Base-by-base conservation (phyloP, 2,329 filamentous ascomycete genomes). In the Aspergillus proliferans region DNA sequence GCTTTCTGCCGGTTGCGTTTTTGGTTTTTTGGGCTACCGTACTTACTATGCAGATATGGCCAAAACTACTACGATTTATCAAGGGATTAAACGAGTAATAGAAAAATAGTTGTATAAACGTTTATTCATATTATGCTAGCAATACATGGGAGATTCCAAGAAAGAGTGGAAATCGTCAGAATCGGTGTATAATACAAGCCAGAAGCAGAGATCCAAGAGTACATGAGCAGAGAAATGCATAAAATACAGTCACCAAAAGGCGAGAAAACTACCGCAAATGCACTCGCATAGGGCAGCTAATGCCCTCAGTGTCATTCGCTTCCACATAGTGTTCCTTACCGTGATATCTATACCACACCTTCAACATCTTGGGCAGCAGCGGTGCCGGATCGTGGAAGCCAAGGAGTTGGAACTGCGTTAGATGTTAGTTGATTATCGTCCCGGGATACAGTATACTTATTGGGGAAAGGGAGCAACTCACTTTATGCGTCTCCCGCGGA, bases 301-400 rank as follows among this genome's bases (percentile, higher is more conserved):
- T 45, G 30, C 59, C 63, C 49, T 73, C 68, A 12, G 59, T 58
- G 45, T 71, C 70, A 19, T 50, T 53, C 12, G 63, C 64, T 49
- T 73, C 69, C 39, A 68, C 64, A 18, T 64, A 62, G 54, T 73
- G 71, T 24, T 67, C 64, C 39, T 57, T 62, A 2, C 66, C 65
- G 39, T 61, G 61, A 56, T 71, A 74, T n/a, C 41, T 59, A 52
- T 74, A 74, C 65, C 69, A 67, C 41, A 74, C 62, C 52, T 60
- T 68, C 52, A 74, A 50, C 18, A 51, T 61, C 54, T 74, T 74
- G 15, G 66, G 64, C 34, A 65, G 52, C 18, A 73, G 59, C 22
- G 71, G 71, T 5, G 69, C 69, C 18, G 71, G 71, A 43, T 74
- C 71, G 47, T 71, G 61, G 58, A 74, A 74, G 1, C 71, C 71